A percentile compares a stretch with the other conserved stretches of the same genome.
phyloP scores from a whole-genome alignment of 352 stramenopile genomes.

The Globisporangium camurandrum region DNA sequence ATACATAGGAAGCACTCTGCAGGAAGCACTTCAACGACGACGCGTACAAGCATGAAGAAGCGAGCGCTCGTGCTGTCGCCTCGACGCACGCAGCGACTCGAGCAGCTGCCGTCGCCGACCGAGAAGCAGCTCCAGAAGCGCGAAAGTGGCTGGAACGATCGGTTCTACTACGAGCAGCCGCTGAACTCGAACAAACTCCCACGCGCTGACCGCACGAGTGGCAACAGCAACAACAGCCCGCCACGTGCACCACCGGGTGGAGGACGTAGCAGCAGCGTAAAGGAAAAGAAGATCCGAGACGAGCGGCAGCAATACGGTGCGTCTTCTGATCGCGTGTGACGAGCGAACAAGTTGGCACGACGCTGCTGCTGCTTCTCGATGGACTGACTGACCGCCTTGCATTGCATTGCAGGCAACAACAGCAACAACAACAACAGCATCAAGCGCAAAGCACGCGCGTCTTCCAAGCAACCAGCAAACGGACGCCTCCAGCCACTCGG shows the following conservation, averaged over 20 bases:
- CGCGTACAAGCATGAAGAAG: conserved; percentile 14
- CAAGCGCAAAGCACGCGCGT: conserved; percentile 9
- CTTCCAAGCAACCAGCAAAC: conserved; percentile 5
- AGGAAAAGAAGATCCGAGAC: conserved; percentile 43
- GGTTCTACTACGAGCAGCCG: conserved; percentile 50
- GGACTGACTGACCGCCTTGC: background rate
- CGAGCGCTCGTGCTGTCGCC: conserved; percentile 8
- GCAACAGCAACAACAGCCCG: conserved; percentile 1
- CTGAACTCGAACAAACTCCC: conserved; percentile 37
- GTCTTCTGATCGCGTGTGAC: background rate
- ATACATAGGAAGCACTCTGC: too few relatives aligned
- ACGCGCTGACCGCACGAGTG: conserved; percentile 15
- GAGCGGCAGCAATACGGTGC: conserved; percentile 51
- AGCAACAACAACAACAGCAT: conserved; percentile 21
- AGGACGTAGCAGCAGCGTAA: conserved; percentile 12
- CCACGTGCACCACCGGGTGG: conserved; percentile 15
- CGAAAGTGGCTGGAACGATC: conserved; percentile 70
- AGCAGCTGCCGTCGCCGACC: conserved; percentile 30
- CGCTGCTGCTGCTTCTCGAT: too few relatives aligned
- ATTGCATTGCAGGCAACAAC: too few relatives aligned
- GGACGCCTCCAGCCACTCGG: conserved; percentile 28
- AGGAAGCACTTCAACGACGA: too few relatives aligned
- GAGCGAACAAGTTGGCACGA: background rate
- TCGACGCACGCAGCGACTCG: conserved; percentile 24
- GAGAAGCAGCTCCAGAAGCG: conserved; percentile 48